phyloP scores from a whole-genome alignment of 2,329 filamentous ascomycete genomes.

The Myriosclerotinia scirpicola region DNA sequence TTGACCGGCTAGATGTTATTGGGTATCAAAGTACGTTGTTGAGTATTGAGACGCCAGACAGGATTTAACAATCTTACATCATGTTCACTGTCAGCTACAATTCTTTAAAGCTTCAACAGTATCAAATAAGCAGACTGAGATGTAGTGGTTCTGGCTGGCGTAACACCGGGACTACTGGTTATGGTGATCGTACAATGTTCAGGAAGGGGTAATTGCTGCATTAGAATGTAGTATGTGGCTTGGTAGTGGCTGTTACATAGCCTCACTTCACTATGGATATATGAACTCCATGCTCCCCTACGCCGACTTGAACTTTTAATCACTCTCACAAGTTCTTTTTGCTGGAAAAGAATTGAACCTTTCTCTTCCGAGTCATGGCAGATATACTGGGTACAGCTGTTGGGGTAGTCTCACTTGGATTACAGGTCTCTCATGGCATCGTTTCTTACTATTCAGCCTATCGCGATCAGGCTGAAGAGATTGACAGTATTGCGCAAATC shows the following conservation, averaged over 20 bases:
- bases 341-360: no score
- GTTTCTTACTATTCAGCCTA: neutral
- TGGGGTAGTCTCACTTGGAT: no score
- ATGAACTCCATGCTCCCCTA: neutral
- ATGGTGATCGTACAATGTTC: neutral
- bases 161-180: neutral
- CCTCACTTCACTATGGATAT: neutral
- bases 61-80: no score
- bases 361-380: no score
- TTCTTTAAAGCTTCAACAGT: no score
- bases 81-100: no score
- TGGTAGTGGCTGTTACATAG: neutral
- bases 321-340: no score
- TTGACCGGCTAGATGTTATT: neutral
- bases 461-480: neutral
- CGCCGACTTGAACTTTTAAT: no score
- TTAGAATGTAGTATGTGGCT: neutral
- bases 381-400: no score
- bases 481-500: neutral
- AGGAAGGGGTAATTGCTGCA: neutral
- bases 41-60: neutral
- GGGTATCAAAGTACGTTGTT: neutral
- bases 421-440: no score
- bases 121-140: neutral
- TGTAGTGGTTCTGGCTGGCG: neutral